These are phyloP conservation scores for Gaultheria prostrata DNA, from an alignment of 148 eudicot genomes.

Conservation along the genomic window DNA sequence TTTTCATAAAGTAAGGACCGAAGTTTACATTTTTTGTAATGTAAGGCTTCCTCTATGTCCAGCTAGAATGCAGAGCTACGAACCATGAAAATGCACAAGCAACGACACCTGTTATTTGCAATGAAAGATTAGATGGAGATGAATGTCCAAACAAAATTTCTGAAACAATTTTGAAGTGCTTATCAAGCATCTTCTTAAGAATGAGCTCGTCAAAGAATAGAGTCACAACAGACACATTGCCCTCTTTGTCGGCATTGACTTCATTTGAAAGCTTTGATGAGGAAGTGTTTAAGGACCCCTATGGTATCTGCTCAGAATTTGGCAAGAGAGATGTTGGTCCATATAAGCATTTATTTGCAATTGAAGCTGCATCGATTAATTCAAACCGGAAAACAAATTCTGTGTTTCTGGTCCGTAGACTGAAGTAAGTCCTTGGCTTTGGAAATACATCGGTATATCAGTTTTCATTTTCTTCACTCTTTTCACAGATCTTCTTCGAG, in stretches of 20 bases:
- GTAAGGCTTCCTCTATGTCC: slow-evolving; percentile 28
- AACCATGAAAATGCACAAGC: slow-evolving; percentile 28
- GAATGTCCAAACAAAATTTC: slow-evolving; percentile 60
- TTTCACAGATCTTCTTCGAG: neutral
- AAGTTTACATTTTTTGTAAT: neutral
- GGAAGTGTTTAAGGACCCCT: slow-evolving; percentile 59
- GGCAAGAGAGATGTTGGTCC: slow-evolving; percentile 58
- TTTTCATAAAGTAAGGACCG: neutral
- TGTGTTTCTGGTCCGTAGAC: slow-evolving; percentile 43
- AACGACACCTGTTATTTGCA: slow-evolving; percentile 24
- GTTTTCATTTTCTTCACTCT: neutral
- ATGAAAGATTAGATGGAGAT: slow-evolving; percentile 31
- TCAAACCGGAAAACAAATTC: slow-evolving; percentile 38
- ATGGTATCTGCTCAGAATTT: slow-evolving; percentile 42
- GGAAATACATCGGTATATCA: neutral
- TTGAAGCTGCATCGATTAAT: slow-evolving; percentile 52
- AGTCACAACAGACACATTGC: slow-evolving; percentile 33
- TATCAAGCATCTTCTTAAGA: slow-evolving; percentile 54
- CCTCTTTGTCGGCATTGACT: slow-evolving; percentile 28
- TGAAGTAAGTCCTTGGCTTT: slow-evolving; percentile 38
- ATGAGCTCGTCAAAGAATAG: slow-evolving; percentile 45
- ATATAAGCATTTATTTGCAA: slow-evolving; percentile 44
- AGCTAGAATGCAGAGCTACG: slow-evolving; percentile 27
- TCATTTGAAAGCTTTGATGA: slow-evolving; percentile 25
- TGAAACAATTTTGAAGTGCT: slow-evolving; percentile 58